phyloP scores from a whole-genome alignment of 75 land plant genomes.

The Cunninghamia lanceolata region DNA sequence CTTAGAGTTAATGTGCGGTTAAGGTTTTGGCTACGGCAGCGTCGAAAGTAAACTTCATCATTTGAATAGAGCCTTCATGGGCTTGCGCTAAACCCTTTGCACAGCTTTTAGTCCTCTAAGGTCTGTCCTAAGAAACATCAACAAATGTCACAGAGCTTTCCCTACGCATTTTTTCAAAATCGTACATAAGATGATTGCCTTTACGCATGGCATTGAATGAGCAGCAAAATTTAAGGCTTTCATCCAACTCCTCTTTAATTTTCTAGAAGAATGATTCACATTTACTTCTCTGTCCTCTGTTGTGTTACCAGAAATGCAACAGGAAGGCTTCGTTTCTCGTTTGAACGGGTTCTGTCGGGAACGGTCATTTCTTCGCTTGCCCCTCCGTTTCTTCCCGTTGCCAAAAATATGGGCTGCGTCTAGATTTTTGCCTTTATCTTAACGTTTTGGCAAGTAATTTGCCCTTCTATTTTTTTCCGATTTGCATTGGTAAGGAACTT shows the following conservation, averaged over 20 bases:
- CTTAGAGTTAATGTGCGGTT: too few species aligned
- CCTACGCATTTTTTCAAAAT: constrained; percentile 10
- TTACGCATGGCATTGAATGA: constrained; percentile 22
- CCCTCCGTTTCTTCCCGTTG: too few species aligned
- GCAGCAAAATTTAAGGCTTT: constrained; percentile 39
- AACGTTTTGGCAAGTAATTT: too few species aligned
- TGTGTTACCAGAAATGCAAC: too few species aligned
- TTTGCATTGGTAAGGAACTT: too few species aligned
- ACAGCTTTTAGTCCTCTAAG: constrained; percentile 34
- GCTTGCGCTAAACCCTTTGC: constrained; percentile 65
- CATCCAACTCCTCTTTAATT: constrained; percentile 53
- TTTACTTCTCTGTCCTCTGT: constrained; percentile 4
- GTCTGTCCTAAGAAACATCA: neutral
- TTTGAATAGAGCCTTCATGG: constrained; percentile 75
- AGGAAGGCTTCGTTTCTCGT: too few species aligned
- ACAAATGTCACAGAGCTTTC: neutral
- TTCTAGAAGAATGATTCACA: neutral
- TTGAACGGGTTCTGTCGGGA: too few species aligned
- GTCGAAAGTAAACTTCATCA: constrained; percentile 87
- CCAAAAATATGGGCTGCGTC: too few species aligned
- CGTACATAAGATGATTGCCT: constrained; percentile 15
- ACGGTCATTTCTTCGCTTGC: constrained; percentile 44
- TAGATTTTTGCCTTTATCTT: too few species aligned
- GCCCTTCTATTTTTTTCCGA: too few species aligned
- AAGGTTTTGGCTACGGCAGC: too few species aligned